Conservation (phyloP, 176 grass and related monocot species). For the Musa schizocarpa region DNA sequence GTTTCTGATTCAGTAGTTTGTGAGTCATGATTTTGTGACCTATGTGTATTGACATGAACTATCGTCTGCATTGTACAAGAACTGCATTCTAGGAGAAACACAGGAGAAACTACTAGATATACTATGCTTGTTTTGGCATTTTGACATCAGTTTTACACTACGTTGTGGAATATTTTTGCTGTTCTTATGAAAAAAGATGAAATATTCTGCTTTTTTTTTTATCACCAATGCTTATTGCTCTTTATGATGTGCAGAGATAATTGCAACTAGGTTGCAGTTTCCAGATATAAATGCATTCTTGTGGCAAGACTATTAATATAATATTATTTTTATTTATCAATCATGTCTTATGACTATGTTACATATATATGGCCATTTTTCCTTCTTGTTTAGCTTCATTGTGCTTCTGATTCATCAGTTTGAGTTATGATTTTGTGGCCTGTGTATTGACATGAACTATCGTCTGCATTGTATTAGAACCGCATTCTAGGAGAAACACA, state of each 20-base stretch:
- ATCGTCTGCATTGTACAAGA: conserved; percentile 37
- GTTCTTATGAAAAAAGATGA: not conserved
- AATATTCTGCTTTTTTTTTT: not conserved
- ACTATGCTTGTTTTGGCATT: not conserved
- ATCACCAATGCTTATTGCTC: not conserved
- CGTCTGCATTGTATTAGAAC: conserved; percentile 45
- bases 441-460: not conserved
- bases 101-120: conserved; percentile 30
- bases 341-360: too few relatives aligned
- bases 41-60: not conserved
- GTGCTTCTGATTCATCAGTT: not conserved
- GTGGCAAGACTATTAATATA: not conserved
- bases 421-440: conserved; percentile 10
- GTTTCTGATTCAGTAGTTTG: not conserved
- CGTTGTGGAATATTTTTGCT: not conserved
- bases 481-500: conserved; percentile 86
- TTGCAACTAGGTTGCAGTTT: not conserved
- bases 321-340: not conserved
- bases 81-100: conserved; percentile 81
- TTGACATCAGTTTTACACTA: not conserved
- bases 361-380: too few relatives aligned
- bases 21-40: conserved; percentile 9
- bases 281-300: not conserved
- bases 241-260: not conserved
- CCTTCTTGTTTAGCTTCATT: too few relatives aligned